Evolutionary conservation across 2,329 filamentous ascomycete genomes (phyloP), one percentile per base, ranked within the genome.

Genomic region (Pyricularia pennisetigena): DNA sequence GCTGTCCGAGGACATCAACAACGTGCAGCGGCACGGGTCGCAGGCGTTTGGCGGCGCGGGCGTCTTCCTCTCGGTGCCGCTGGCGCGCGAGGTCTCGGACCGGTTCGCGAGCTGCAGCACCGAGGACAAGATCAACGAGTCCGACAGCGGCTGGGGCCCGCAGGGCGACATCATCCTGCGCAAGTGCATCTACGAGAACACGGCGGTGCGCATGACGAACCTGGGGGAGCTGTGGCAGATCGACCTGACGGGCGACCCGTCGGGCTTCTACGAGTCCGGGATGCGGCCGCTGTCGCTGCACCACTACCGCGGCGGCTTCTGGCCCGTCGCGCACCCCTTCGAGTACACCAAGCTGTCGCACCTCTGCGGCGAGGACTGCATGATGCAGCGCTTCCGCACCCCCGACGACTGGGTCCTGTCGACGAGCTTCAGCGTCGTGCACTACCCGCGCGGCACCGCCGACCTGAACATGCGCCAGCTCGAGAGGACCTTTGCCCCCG

Each of bases 21-120:
- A 87, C 69, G 80, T 89, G 32, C 82, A 84, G 66, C 81, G 83
- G 16, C 87, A 88, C 70, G 87, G 87, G 12, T 83, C 87, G 5
- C 87, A 89, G 74, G 87, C 85, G 28, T 89, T 87, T 70, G 86
- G 87, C 70, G 87, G 87, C 71, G 87, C 83, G 2, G 87, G 87
- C 68, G 84, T 89, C 68, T 89, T 89, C 76, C 74, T 89, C 63
- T 87, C 85, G 2, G 78, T 84, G 8, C 77, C 82, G 9, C 76
- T 83, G 49, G 73, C 81, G 20, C 70, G 75, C 23, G 29, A 74
- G 28, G 69, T 76, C 14, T 67, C 73, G 9, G 76, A 73, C 70
- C 73, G 72, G 32, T 80, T 66, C 74, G 74, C 69, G 68, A 73
- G 71, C 69, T 79, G 74, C 77, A 77, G 79, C 67, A 80, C 81